A percentile compares a stretch with the other conserved stretches of the same genome.
phyloP scores from a whole-genome alignment of 2,329 filamentous ascomycete species.

The Colletotrichum caudatum region DNA sequence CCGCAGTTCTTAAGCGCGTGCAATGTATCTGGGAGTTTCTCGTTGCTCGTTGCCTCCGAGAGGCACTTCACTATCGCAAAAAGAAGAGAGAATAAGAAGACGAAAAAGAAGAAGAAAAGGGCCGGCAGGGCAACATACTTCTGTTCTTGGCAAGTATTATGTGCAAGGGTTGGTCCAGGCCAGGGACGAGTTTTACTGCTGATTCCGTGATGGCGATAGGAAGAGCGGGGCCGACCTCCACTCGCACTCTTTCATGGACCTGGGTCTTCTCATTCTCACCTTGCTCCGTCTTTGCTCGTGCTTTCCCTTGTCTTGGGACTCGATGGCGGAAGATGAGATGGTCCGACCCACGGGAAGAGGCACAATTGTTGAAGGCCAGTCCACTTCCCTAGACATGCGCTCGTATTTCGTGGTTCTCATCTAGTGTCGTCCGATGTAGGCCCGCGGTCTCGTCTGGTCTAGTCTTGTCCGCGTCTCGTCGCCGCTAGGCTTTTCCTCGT shows the following conservation, averaged over 20 bases:
- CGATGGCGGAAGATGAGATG: slow-evolving; percentile 7
- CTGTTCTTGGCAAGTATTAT: neutral
- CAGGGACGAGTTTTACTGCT: too few species aligned
- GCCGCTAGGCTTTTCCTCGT: slow-evolving; percentile 27
- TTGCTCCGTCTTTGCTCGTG: neutral
- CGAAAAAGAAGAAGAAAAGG: neutral
- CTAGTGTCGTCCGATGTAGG: neutral
- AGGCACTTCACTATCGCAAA: too few species aligned
- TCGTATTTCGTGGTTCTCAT: slow-evolving; percentile 11
- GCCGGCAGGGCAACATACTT: neutral
- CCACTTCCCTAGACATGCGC: neutral
- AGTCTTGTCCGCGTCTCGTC: slow-evolving; percentile 23
- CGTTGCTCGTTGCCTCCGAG: neutral
- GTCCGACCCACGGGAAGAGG: neutral
- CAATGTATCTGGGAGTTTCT: neutral
- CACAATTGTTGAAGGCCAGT: slow-evolving; percentile 5
- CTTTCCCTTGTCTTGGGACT: neutral
- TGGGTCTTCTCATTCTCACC: neutral
- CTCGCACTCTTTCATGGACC: neutral
- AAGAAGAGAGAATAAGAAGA: neutral
- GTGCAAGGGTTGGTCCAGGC: neutral
- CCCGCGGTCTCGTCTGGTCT: slow-evolving; percentile 15
- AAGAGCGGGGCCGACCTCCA: neutral
- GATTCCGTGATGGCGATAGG: neutral
- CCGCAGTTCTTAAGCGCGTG: too few species aligned